Conservation (phyloP, 768 basidiomycete species). For the Lanmaoa pseudosensibilis region DNA sequence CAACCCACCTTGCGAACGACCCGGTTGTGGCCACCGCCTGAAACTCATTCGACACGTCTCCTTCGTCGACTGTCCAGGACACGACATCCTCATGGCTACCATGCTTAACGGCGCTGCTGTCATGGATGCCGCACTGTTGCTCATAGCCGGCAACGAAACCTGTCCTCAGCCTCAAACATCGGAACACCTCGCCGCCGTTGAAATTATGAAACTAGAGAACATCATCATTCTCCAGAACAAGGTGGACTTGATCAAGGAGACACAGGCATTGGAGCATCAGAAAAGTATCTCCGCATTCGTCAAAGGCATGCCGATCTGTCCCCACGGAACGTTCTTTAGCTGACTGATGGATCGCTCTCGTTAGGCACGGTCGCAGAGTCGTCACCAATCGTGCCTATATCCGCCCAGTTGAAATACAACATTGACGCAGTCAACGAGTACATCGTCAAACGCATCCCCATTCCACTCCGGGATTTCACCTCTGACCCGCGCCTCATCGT, state of each 20-base stretch:
- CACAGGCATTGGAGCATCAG: constrained; percentile 92
- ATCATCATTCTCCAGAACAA: constrained; percentile 99
- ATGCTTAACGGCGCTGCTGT: constrained; percentile 99
- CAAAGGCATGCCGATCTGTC: constrained; percentile 58
- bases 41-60: constrained; percentile 94
- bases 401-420: constrained; percentile 98
- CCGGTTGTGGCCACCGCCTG: constrained; percentile 89
- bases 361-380: constrained; percentile 94
- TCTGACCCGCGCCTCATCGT: constrained; percentile 93
- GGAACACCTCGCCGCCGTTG: constrained; percentile 97
- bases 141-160: constrained; percentile 97
- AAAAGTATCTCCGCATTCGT: constrained; percentile 96
- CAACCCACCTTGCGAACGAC: constrained; percentile 88
- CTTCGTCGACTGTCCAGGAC: constrained; percentile 96
- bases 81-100: constrained; percentile 99
- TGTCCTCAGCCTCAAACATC: constrained; percentile 99
- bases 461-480: constrained; percentile 90
- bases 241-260: constrained; percentile 96
- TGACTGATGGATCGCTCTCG: background rate
- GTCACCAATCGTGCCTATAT: constrained; percentile 98
- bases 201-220: constrained; percentile 98
- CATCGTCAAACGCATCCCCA: constrained; percentile 94
- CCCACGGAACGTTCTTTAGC: background rate
- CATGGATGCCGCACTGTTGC: constrained; percentile 97
- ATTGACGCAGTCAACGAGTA: constrained; percentile 99